Conservation (phyloP, 495 filamentous ascomycete genomes). For the Daldinia grandis region DNA sequence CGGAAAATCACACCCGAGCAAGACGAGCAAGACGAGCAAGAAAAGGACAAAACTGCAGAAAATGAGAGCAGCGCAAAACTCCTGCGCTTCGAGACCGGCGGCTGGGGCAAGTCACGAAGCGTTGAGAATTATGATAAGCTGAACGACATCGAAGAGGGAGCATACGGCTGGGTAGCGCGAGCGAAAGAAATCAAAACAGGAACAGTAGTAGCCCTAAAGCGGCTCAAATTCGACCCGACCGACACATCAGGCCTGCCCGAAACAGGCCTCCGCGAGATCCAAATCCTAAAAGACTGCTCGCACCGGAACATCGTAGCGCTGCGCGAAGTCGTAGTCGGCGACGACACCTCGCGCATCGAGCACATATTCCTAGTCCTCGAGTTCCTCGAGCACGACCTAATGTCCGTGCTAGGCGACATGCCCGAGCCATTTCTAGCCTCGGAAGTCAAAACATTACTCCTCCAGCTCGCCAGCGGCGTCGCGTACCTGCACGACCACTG, state of each 20-base stretch:
- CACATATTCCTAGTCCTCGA: slow-evolving; percentile 97
- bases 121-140: slow-evolving; percentile 90
- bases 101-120: slow-evolving; percentile 79
- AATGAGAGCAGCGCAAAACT: slow-evolving; percentile 53
- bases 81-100: slow-evolving; percentile 72
- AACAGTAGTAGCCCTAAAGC: slow-evolving; percentile 90
- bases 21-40: slow-evolving; percentile 48
- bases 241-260: slow-evolving; percentile 86
- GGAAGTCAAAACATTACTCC: slow-evolving; percentile 88
- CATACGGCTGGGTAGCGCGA: slow-evolving; percentile 92
- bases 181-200: slow-evolving; percentile 82
- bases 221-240: slow-evolving; percentile 87
- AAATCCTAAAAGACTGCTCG: slow-evolving; percentile 59
- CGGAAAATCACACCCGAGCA: slow-evolving; percentile 57
- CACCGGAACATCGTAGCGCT: slow-evolving; percentile 66
- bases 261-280: slow-evolving; percentile 89
- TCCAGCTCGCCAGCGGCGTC: slow-evolving; percentile 82
- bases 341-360: slow-evolving; percentile 67
- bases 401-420: slow-evolving; percentile 93
- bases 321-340: slow-evolving; percentile 86
- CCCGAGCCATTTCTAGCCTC: slow-evolving; percentile 91
- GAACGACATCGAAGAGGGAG: slow-evolving; percentile 97
- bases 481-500: slow-evolving; percentile 87
- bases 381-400: slow-evolving; percentile 97
- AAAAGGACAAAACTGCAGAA: slow-evolving; percentile 30